Base-by-base conservation (phyloP, 2,329 filamentous ascomycete species). In the Laburnicola sp. region DNA sequence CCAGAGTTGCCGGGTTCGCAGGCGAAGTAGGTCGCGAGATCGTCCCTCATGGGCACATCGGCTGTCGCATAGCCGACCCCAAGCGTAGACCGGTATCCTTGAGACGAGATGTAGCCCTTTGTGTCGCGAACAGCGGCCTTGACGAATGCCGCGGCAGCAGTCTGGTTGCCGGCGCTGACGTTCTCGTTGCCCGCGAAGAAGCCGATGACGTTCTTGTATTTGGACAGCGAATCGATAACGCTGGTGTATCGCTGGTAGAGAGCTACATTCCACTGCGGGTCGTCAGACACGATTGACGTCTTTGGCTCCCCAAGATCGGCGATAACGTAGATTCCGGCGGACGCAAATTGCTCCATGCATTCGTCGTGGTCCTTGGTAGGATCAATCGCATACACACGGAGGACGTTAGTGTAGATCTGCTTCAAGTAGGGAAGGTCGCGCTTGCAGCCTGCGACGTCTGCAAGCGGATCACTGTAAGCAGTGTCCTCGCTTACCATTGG, bases 111-210 rank as follows among this genome's bases (percentile, higher is more conserved):
- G 79, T 97, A 94, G 51, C 83, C 80, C 85, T 97, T 99, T 77
- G 84, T 90, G 74, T 99, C 94, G 69, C 94, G 91, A 58, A 97
- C 91, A 54, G 94, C 92, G 55, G 93, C 94, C 83, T 97, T 97
- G 76, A 99, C 94, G 73, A 88, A 99, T 55, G 93, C 91, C 50
- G 90, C 93, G 35, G 93, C 89, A 52, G 83, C 78, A 35, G 93
- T 97, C 82, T 96, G 96, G 80, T 86, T 92, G 62, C 80, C 80
- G 60, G 86, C 82, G 80, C 96, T 95, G 66, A 91, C 87, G 60
- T 99, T 94, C 78, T 99, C 94, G 76, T 99, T 99, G 68, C 94
- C 94, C 61, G 92, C 93, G 73, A 99, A 97, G 86, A 97, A 99
- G 63, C 94, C 94, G 58, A 99, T 85, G 48, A 91, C 86, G 76